phyloP scores from a whole-genome alignment of 345 rosid genomes.

The Draba incana region DNA sequence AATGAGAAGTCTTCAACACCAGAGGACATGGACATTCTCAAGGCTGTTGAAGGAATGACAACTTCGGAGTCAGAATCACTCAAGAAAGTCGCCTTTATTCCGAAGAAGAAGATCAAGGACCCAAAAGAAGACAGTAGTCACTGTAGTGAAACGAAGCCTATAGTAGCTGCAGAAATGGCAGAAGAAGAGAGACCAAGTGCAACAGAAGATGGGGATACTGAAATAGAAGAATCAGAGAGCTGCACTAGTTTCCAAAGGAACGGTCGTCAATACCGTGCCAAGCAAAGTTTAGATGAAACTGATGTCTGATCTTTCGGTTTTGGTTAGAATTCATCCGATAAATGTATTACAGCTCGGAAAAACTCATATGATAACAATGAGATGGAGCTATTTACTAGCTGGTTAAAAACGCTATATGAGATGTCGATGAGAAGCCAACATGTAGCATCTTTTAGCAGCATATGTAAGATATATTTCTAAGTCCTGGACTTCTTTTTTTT shows the following conservation, averaged over 20 bases:
- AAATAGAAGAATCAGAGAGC: slow-evolving; percentile 34
- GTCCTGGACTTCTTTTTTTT: slow-evolving; percentile 1
- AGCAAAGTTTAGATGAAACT: slow-evolving; percentile 45
- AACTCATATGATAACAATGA: not conserved
- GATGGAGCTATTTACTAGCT: not conserved
- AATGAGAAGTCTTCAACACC: slow-evolving; percentile 48
- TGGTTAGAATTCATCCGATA: slow-evolving; percentile 4
- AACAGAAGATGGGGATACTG: slow-evolving; percentile 40
- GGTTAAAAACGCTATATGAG: not conserved
- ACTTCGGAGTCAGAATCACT: slow-evolving; percentile 37
- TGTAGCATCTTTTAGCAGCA: slow-evolving; percentile 21
- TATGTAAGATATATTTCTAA: slow-evolving; percentile 4
- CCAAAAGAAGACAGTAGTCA: slow-evolving; percentile 22
- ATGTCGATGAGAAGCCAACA: not conserved
- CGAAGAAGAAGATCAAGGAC: slow-evolving; percentile 48
- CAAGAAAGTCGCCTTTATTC: slow-evolving; percentile 52
- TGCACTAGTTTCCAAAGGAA: slow-evolving; percentile 36
- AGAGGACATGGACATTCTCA: slow-evolving; percentile 47
- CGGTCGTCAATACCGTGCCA: slow-evolving; percentile 52
- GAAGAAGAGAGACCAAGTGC: slow-evolving; percentile 37
- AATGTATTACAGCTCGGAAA: not conserved
- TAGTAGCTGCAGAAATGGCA: slow-evolving; percentile 47
- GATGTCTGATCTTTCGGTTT: slow-evolving; percentile 41
- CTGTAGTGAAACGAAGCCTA: slow-evolving; percentile 41
- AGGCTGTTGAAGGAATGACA: slow-evolving; percentile 38